Evolutionary conservation across 768 basidiomycete species (phyloP).

Genomic region (Rhizopogon salebrosus): DNA sequence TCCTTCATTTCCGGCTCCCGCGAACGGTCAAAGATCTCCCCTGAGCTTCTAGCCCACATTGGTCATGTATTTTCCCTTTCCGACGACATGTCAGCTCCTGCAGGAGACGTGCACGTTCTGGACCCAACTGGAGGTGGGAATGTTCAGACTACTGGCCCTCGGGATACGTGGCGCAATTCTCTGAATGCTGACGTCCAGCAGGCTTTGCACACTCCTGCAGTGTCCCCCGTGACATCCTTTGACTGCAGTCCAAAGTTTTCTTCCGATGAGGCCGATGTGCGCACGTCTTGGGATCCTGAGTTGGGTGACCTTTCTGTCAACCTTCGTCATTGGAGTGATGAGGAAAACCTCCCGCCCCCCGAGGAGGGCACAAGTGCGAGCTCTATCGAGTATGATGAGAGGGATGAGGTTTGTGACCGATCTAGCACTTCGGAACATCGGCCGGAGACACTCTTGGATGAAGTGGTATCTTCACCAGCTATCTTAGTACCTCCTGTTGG

Average conservation of each 20-base stretch:
- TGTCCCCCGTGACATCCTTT: not conserved
- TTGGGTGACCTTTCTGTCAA: not conserved
- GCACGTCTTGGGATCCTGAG: not conserved
- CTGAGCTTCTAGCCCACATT: not conserved
- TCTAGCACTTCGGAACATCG: not conserved
- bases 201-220: not conserved
- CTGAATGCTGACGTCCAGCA: not conserved
- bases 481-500: not conserved
- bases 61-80: conserved; percentile 1
- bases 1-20: not conserved
- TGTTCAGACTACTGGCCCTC: not conserved
- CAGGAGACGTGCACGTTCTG: not conserved
- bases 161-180: not conserved
- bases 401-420: not conserved
- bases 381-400: not conserved
- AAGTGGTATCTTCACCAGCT: not conserved
- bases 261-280: not conserved
- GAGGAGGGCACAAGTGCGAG: not conserved
- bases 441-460: not conserved
- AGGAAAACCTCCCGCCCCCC: not conserved
- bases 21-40: not conserved
- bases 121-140: not conserved
- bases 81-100: not conserved
- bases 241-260: not conserved
- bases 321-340: not conserved